Evolutionary conservation across 208 protist genomes (phyloP), one percentile per base, ranked within the genome.

Genomic region (Angomonas ambiguus): DNA sequence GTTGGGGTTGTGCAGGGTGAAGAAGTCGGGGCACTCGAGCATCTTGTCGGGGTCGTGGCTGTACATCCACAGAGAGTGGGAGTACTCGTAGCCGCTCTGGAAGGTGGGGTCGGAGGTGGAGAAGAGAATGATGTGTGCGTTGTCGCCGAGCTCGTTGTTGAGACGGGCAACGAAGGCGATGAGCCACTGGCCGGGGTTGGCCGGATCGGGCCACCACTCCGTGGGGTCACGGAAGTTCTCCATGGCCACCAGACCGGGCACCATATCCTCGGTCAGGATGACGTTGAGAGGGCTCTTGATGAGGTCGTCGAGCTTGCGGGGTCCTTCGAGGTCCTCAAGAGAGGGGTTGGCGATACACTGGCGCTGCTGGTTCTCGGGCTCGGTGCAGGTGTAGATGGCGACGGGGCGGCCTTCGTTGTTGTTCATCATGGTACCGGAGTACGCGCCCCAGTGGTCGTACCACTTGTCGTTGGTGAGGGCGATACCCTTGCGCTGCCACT

Each of bases 1-100:
- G 60, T 18, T 32, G 51, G 62, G 62, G 42, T 53, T 30, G 6
- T 25, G 32, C 61, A 83, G 59, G 22, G 65, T 73, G 72, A 82
- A 87, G 53, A 80, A 87, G 64, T 81, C 74, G 49, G 74, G 77
- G 71, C 65, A 71, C 75, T 83, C 77, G 51, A 83, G 65, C 77
- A 79, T 83, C 22, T 57, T 35, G 57, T 76, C 56, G 8, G 59
- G 32, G 68, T 74, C 57, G 59, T 76, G 71, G 57, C 64, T 65
- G 61, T 82, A 69, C 45, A 67, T 16, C 69, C 74, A 83, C 22
- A 83, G 71, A 34, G 42, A 68, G 67, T 83, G 75, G 27, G 77
- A 78, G 65, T 75, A 81, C 31, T 48, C 65, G 69, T 82, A 87
- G 70, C 67, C 76, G 55, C 62, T 67, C 62, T 74, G 65, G 66